These are phyloP conservation scores for Polychaeton citri DNA, from an alignment of 2,329 filamentous ascomycete species.

Conservation along the genomic window DNA sequence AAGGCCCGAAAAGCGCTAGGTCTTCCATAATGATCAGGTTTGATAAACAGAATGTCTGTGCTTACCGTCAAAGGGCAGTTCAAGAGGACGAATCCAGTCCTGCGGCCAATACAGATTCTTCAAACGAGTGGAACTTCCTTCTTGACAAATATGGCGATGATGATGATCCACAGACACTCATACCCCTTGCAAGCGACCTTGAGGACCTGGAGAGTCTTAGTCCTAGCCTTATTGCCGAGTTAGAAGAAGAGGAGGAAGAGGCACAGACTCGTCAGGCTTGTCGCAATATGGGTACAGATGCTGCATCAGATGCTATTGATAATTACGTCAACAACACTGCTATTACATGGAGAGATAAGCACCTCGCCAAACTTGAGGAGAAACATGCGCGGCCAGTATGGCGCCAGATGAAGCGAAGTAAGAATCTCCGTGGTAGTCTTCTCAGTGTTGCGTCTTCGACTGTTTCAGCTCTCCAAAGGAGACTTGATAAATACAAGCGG, in stretches of 20 bases:
- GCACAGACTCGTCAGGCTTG: conserved; percentile 9
- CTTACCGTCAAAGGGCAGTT: neutral
- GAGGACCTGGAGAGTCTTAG: conserved; percentile 7
- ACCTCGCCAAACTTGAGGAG: conserved; percentile 40
- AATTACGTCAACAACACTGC: conserved; percentile 39
- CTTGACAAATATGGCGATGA: conserved; percentile 16
- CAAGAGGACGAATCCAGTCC: conserved; percentile 3
- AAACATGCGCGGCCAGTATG: conserved; percentile 51
- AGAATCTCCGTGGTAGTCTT: conserved; percentile 24
- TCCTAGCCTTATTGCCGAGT: conserved; percentile 31
- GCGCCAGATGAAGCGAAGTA: conserved; percentile 38
- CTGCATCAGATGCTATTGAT: conserved; percentile 42
- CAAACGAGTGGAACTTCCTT: conserved; percentile 13
- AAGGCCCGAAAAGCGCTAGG: conserved; percentile 8
- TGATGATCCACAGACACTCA: conserved; percentile 22
- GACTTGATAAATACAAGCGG: conserved; percentile 42
- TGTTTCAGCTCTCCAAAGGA: conserved; percentile 32
- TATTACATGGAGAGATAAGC: conserved; percentile 44
- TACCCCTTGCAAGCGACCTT: conserved; percentile 45
- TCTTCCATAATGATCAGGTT: conserved; percentile 10
- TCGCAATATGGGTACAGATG: conserved; percentile 21
- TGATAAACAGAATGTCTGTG: conserved; percentile 9
- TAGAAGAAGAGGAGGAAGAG: conserved; percentile 28
- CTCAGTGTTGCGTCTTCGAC: conserved; percentile 32
- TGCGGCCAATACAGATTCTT: neutral